Conservation (phyloP, 2,329 filamentous ascomycete species). For the Epichloe gansuensis region DNA sequence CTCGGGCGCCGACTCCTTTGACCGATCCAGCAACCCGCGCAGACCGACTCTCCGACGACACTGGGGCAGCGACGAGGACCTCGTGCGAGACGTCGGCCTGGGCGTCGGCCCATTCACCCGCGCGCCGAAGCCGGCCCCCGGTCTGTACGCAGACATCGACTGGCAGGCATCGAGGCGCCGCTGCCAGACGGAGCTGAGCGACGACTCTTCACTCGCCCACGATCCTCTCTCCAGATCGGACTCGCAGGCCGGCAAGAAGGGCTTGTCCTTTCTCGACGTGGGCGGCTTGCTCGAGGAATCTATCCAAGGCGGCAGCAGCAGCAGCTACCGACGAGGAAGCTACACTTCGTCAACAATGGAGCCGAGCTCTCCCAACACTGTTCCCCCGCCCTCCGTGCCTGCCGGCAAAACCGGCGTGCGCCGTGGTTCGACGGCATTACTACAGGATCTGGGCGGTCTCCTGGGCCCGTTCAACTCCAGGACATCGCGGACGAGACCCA, state of each 20-base stretch:
- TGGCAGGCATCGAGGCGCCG: conserved; percentile 36
- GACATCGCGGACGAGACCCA: conserved; percentile 18
- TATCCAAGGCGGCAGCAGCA: conserved; percentile 16
- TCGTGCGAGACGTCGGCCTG: conserved; percentile 70
- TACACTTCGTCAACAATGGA: conserved; percentile 29
- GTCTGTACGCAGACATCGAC: conserved; percentile 26
- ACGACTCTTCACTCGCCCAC: conserved; percentile 30
- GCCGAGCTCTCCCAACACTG: conserved; percentile 22
- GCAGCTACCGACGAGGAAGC: conserved; percentile 28
- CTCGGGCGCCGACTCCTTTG: conserved; percentile 52
- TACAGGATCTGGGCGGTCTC: conserved; percentile 46
- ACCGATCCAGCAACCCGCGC: conserved; percentile 26
- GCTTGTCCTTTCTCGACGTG: conserved; percentile 75
- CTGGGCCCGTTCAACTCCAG: conserved; percentile 30
- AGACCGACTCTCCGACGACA: conserved; percentile 47
- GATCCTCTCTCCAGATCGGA: conserved; percentile 21
- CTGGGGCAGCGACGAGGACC: conserved; percentile 85
- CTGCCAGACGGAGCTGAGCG: conserved; percentile 29
- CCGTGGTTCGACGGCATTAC: conserved; percentile 43
- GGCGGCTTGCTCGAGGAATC: conserved; percentile 57
- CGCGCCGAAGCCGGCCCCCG: conserved; percentile 22
- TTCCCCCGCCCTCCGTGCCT: conserved; percentile 31
- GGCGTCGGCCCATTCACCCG: conserved; percentile 35
- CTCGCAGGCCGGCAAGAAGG: conserved; percentile 12
- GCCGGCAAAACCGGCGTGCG: conserved; percentile 34